phyloP scores from a whole-genome alignment of 2,329 filamentous ascomycete species.

The Whalleya microplaca region DNA sequence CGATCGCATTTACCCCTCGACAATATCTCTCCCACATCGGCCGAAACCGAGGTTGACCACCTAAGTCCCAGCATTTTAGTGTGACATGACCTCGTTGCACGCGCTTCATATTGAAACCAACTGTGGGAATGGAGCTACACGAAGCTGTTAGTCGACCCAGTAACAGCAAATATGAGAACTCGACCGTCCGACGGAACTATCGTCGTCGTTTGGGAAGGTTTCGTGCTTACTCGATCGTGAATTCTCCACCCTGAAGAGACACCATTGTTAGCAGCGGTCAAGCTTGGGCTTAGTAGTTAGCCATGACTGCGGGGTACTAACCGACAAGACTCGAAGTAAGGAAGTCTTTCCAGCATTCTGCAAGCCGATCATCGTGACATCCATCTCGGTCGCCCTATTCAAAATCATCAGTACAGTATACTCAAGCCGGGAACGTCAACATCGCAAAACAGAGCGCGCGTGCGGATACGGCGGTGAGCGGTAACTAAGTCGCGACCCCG shows the following conservation, averaged over 20 bases:
- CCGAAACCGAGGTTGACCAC: slow-evolving; percentile 93
- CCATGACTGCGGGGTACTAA: slow-evolving; percentile 55
- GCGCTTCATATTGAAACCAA: slow-evolving; percentile 98
- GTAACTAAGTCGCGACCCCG: slow-evolving; percentile 32
- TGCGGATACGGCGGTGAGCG: slow-evolving; percentile 30
- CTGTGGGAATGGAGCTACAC: slow-evolving; percentile 91
- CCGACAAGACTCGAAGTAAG: slow-evolving; percentile 87
- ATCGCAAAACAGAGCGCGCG: slow-evolving; percentile 22
- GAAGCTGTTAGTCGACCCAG: slow-evolving; percentile 42
- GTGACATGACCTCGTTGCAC: slow-evolving; percentile 98
- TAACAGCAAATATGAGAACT: slow-evolving; percentile 23
- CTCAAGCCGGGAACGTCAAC: slow-evolving; percentile 10
- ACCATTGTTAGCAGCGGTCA: slow-evolving; percentile 22
- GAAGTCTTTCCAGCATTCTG: slow-evolving; percentile 99
- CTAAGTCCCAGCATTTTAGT: slow-evolving; percentile 98
- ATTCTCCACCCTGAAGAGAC: slow-evolving; percentile 82
- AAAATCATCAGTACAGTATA: slow-evolving; percentile 23
- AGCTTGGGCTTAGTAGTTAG: slow-evolving; percentile 10
- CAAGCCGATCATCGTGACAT: slow-evolving; percentile 97
- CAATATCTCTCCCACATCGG: slow-evolving; percentile 99
- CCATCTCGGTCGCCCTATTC: slow-evolving; percentile 95
- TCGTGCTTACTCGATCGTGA: slow-evolving; percentile 90
- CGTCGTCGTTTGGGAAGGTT: slow-evolving; percentile 14
- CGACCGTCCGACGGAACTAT: slow-evolving; percentile 26
- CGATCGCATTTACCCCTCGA: slow-evolving; percentile 94